Percentiles rank a stretch among this genome's conserved stretches.
These are phyloP conservation scores for Rhizophagus clarus DNA, from an alignment of 192 early-diverging fungal species.

Conservation along the genomic window DNA sequence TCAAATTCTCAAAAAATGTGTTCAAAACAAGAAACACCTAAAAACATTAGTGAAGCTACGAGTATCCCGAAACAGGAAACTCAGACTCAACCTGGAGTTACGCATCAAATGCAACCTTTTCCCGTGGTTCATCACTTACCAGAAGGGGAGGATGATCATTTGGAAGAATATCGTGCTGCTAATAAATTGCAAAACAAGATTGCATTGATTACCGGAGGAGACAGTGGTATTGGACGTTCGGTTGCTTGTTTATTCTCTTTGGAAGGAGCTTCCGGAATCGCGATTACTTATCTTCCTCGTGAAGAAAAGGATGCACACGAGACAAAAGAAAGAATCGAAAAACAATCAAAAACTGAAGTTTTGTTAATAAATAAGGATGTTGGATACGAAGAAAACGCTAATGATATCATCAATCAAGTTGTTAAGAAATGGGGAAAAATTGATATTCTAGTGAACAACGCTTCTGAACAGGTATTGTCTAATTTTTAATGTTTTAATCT, in stretches of 20 bases:
- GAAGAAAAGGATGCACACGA: constrained; percentile 54
- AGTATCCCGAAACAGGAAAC: not conserved
- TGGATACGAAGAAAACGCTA: constrained; percentile 44
- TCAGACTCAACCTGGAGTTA: constrained; percentile 41
- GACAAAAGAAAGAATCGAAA: constrained; percentile 43
- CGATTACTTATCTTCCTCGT: constrained; percentile 50
- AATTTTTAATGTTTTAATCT: too few relatives aligned
- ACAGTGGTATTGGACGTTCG: constrained; percentile 55
- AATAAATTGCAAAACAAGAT: constrained; percentile 51
- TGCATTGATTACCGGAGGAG: constrained; percentile 51
- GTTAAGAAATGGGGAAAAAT: constrained; percentile 38
- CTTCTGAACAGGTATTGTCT: constrained; percentile 39
- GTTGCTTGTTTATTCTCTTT: constrained; percentile 54
- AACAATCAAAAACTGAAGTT: constrained; percentile 36
- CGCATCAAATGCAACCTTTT: constrained; percentile 46
- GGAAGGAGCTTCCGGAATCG: constrained; percentile 51
- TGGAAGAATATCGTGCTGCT: constrained; percentile 47
- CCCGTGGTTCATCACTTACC: constrained; percentile 50
- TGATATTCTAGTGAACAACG: constrained; percentile 48
- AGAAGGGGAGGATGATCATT: constrained; percentile 29
- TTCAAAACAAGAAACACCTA: not conserved
- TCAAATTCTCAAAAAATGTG: not conserved
- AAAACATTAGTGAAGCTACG: not conserved
- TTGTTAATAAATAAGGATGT: constrained; percentile 43
- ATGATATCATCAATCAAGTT: constrained; percentile 43